Percentiles rank a stretch among this genome's conserved stretches.
phyloP scores from a whole-genome alignment of 179 eudicot species.

The Sideroxylon spinosum region DNA sequence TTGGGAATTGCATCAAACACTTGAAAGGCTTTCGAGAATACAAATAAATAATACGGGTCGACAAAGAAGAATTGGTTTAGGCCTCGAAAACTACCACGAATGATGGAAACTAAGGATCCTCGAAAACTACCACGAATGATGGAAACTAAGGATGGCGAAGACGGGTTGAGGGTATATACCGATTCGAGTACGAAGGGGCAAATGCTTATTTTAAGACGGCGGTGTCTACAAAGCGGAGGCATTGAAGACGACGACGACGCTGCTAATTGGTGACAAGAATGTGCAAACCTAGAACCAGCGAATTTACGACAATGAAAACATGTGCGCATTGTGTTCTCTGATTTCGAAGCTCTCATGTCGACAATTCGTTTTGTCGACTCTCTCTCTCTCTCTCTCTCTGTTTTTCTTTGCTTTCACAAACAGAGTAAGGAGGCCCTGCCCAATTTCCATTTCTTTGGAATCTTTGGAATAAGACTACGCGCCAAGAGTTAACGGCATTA shows the following conservation, averaged over 20 bases:
- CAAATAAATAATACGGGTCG: background rate
- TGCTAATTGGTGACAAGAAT: background rate
- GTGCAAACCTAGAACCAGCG: background rate
- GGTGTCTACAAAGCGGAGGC: conserved; percentile 19
- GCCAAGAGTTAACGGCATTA: background rate
- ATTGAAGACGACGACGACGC: conserved; percentile 24
- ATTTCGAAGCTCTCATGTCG: background rate
- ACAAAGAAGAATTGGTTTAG: background rate
- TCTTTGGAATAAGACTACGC: background rate
- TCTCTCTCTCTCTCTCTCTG: background rate
- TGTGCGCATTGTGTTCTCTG: background rate
- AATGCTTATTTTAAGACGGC: conserved; percentile 7
- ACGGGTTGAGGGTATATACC: background rate
- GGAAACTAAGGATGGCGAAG: background rate
- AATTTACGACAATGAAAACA: background rate
- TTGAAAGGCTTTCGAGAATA: background rate
- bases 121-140: background rate
- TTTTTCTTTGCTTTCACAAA: background rate
- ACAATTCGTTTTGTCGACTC: background rate
- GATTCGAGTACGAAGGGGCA: background rate
- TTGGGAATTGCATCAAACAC: conserved; percentile 19
- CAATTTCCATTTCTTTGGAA: background rate
- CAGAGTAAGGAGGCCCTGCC: background rate
- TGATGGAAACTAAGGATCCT: background rate
- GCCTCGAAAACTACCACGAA: too few relatives aligned